phyloP scores from a whole-genome alignment of 331 rosid species.

The Stylosanthes scabra region DNA sequence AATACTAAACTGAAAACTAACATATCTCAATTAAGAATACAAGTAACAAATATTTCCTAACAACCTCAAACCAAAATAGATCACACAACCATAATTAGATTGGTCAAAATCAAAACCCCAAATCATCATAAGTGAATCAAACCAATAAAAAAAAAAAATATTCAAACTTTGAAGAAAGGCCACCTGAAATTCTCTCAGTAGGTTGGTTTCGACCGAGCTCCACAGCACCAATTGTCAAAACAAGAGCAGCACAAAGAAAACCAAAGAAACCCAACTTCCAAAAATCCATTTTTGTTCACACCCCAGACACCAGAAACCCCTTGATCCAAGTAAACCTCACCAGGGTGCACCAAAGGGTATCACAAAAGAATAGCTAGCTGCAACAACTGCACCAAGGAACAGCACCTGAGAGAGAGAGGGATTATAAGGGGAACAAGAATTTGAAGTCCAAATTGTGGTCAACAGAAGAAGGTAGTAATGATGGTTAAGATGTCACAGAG shows the following conservation, averaged over 20 bases:
- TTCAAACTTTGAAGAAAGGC: conserved; percentile 18
- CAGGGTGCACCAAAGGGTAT: background rate
- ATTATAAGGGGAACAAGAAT: conserved; percentile 17
- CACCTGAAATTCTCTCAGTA: conserved; percentile 93
- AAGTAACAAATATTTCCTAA: conserved; percentile 14
- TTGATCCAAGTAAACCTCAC: conserved; percentile 24
- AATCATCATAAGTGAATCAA: conserved; percentile 32
- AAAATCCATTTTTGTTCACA: conserved; percentile 47
- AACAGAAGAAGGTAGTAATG: conserved; percentile 36
- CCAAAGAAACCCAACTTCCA: conserved; percentile 58
- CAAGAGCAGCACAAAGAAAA: conserved; percentile 59
- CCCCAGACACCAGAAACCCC: conserved; percentile 36
- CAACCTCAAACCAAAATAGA: conserved; percentile 36
- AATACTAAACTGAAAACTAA: background rate
- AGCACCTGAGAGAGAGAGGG: conserved; percentile 28
- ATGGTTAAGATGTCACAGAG: conserved; percentile 40
- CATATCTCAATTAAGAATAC: conserved; percentile 6
- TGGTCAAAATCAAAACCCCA: conserved; percentile 25
- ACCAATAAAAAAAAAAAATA: background rate
- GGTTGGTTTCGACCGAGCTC: conserved; percentile 68
- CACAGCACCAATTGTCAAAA: conserved; percentile 52
- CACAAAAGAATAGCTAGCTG: background rate
- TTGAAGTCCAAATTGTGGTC: conserved; percentile 28
- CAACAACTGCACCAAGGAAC: conserved; percentile 14
- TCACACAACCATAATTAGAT: conserved; percentile 25